Percentiles rank a stretch among this genome's conserved stretches.
Evolutionary conservation across 2,329 filamentous ascomycete genomes (phyloP).

Genomic region (Coniochaeta hoffmannii): DNA sequence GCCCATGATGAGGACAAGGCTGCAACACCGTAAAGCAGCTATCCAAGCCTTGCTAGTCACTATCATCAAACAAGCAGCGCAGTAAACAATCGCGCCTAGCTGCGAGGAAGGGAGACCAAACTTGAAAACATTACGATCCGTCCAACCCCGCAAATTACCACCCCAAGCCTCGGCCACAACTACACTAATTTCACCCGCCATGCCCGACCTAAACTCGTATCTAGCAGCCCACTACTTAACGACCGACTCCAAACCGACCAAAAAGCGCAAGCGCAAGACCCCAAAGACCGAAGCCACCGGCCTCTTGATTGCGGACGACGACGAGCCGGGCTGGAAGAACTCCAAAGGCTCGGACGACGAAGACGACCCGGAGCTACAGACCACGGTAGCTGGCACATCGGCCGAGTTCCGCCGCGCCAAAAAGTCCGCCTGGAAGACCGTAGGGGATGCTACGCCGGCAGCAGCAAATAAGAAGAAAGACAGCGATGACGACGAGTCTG

Average conservation of each 20-base stretch:
- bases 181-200: slow-evolving; percentile 16
- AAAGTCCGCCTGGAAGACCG: slow-evolving; percentile 71
- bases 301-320: slow-evolving; percentile 59
- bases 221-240: slow-evolving; percentile 87
- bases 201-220: slow-evolving; percentile 69
- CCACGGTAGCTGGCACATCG: slow-evolving; percentile 41
- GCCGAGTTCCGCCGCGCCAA: slow-evolving; percentile 67
- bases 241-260: slow-evolving; percentile 49
- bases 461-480: slow-evolving; percentile 6
- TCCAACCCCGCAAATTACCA: background rate
- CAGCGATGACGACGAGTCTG: slow-evolving; percentile 41
- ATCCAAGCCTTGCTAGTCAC: no score
- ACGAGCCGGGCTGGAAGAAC: slow-evolving; percentile 45
- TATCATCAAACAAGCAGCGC: no score
- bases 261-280: slow-evolving; percentile 58
- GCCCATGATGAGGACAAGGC: no score
- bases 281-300: slow-evolving; percentile 30
- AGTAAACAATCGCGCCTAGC: no score
- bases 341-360: slow-evolving; percentile 35
- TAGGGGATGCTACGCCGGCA: slow-evolving; percentile 40
- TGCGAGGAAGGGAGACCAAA: no score
- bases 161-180: background rate
- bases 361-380: slow-evolving; percentile 43
- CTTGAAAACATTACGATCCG: background rate
- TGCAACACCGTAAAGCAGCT: no score